Evolutionary conservation across 192 early-diverging fungal genomes (phyloP), one percentile per base, ranked within the genome.

Genomic region (Coemansia sp.): DNA sequence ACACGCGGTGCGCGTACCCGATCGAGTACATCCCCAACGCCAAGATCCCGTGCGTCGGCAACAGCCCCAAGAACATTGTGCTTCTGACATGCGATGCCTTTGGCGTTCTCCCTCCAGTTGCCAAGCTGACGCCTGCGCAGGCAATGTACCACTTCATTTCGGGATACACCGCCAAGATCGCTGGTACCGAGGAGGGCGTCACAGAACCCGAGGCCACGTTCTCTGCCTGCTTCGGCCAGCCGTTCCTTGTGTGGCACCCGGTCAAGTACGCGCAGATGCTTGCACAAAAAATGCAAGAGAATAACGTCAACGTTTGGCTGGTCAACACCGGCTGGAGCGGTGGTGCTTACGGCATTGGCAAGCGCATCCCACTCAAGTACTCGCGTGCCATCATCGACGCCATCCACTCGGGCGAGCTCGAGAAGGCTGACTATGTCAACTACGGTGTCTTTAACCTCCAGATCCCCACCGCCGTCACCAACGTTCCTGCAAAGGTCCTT

Each of bases 281-380:
- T 59, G 96, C 96, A 4, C 87, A 92, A 39, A 97, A 98, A 89
- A 96, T 98, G 85, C 81, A 89, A 73, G 83, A 71, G 76, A 89
- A 97, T 84, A 84, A 87, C 75, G 91, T 90, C 58, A 82, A 91
- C 82, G 94, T 91, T 52, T 98, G 94, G 94, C 84, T 91, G 71
- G 91, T 97, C 87, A 98, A 97, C 89, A 97, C 95, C 64, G 95
- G 94, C 64, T 97, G 93, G 96, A 94, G 87, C 72, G 94, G 96
- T 78, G 96, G 96, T 59, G 86, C 85, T 49, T 94, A 95, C 77
- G 94, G 93, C 63, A 74, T 83, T 31, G 95, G 94, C 56, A 90
- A 94, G 86, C 92, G 96, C 34, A 94, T 95, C 66, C 84, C 94
- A 31, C 89, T 98, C 65, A 96, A 94, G 87, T 96, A 98, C 87